Conservation (phyloP, 2,329 filamentous ascomycete genomes). For the Verticillium nonalfalfae region DNA sequence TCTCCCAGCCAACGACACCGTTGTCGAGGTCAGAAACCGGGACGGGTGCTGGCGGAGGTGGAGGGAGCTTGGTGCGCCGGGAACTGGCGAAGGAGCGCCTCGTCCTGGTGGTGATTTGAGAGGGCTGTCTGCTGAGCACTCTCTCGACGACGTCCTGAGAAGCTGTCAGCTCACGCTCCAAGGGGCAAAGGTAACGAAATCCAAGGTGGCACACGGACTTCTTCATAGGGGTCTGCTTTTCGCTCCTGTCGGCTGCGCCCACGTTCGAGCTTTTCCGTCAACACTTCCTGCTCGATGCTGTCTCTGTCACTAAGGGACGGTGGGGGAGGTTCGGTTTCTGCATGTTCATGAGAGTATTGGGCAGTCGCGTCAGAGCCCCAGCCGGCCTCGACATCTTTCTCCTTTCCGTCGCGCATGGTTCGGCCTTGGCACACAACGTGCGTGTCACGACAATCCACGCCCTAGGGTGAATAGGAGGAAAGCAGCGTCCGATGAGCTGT, state of each 20-base stretch:
- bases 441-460: not conserved
- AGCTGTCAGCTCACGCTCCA: not conserved
- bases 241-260: not conserved
- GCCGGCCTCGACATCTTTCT: not conserved
- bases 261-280: not conserved
- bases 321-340: conserved; percentile 13
- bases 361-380: not conserved
- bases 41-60: conserved; percentile 25
- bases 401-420: not conserved
- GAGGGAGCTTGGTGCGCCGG: conserved; percentile 18
- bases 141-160: conserved; percentile 1
- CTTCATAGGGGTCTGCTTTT: not conserved
- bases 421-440: not conserved
- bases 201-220: not conserved
- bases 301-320: conserved; percentile 16
- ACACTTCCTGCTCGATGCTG: not conserved
- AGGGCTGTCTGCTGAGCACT: conserved; percentile 16
- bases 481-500: no score
- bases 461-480: not conserved
- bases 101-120: conserved; percentile 3
- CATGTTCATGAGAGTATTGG: not conserved
- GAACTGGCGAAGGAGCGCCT: conserved; percentile 13
- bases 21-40: conserved; percentile 43
- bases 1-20: conserved; percentile 55
- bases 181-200: no score